A percentile compares a stretch with the other conserved stretches of the same genome.
Evolutionary conservation across 2,329 filamentous ascomycete genomes (phyloP).

Genomic region (Chaetothyriales sp.): DNA sequence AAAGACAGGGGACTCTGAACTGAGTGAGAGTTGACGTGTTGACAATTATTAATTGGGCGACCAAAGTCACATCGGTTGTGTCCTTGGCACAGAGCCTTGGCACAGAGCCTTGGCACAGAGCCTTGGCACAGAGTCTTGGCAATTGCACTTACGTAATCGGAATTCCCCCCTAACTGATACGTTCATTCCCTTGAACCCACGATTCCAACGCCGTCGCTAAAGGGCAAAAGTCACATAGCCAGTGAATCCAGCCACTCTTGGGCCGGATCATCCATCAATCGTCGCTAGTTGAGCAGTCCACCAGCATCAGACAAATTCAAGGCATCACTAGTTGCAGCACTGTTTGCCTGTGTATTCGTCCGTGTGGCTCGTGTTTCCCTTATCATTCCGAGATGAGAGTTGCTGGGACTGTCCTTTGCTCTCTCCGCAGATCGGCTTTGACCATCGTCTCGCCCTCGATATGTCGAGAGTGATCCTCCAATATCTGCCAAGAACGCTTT

Average conservation of each 20-base stretch:
- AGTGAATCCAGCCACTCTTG: background rate
- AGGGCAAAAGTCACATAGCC: constrained; percentile 1
- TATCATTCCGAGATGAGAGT: constrained; percentile 21
- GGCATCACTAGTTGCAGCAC: constrained; percentile 6
- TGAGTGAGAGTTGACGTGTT: no score
- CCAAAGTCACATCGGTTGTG: no score
- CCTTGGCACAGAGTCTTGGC: no score
- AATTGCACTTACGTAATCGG: no score
- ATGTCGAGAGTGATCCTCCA: constrained; percentile 13
- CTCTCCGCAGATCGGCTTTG: background rate
- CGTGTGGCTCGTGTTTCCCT: constrained; percentile 24
- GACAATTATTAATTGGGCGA: no score
- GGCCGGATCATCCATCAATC: background rate
- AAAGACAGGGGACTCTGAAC: no score
- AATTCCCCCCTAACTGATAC: background rate
- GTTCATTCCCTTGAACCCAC: background rate
- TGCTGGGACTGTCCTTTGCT: constrained; percentile 11
- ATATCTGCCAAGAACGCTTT: constrained; percentile 17
- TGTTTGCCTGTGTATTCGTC: background rate
- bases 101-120: no score
- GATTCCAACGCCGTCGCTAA: constrained; percentile 14
- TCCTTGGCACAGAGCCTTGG: no score
- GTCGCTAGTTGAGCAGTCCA: constrained; percentile 10
- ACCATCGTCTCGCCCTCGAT: constrained; percentile 8
- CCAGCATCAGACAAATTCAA: constrained; percentile 24